These are phyloP conservation scores for Macadamia tetraphylla DNA, from an alignment of 164 flowering plant genomes.

Conservation along the genomic window DNA sequence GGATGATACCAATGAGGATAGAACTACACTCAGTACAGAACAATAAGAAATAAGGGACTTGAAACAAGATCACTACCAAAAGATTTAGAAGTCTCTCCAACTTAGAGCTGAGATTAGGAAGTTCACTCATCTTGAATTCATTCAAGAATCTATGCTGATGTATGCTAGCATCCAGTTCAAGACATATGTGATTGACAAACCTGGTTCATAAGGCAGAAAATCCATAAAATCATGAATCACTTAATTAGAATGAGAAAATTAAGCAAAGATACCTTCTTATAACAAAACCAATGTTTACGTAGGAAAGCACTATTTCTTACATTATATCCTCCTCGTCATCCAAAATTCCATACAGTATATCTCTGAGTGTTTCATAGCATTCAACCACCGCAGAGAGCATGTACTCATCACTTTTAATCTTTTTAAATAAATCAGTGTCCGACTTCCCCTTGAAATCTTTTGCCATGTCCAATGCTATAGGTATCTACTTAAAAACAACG, in stretches of 20 bases:
- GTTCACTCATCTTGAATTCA: constrained; percentile 63
- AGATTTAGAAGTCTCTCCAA: constrained; percentile 71
- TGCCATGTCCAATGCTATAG: constrained; percentile 97
- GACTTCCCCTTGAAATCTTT: constrained; percentile 75
- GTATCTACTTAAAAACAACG: constrained; percentile 49
- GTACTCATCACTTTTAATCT: constrained; percentile 62
- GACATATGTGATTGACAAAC: constrained; percentile 45
- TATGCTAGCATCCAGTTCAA: constrained; percentile 53
- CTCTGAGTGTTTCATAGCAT: constrained; percentile 77
- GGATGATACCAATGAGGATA: neutral
- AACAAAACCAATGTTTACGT: neutral
- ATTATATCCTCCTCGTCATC: constrained; percentile 45
- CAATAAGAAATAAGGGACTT: neutral
- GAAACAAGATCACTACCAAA: constrained; percentile 45
- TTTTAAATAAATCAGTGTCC: constrained; percentile 69
- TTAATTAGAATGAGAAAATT: constrained; percentile 4
- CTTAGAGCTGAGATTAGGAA: constrained; percentile 68
- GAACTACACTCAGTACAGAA: neutral
- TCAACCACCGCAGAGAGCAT: constrained; percentile 88
- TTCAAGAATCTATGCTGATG: constrained; percentile 39
- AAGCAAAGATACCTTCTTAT: neutral
- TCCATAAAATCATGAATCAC: neutral
- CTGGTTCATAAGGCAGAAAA: constrained; percentile 30
- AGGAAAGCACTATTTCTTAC: constrained; percentile 33
- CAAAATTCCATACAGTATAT: constrained; percentile 50